These are phyloP conservation scores for Trypanosomatidae sp. DNA, from an alignment of 208 protist genomes.

Conservation along the genomic window DNA sequence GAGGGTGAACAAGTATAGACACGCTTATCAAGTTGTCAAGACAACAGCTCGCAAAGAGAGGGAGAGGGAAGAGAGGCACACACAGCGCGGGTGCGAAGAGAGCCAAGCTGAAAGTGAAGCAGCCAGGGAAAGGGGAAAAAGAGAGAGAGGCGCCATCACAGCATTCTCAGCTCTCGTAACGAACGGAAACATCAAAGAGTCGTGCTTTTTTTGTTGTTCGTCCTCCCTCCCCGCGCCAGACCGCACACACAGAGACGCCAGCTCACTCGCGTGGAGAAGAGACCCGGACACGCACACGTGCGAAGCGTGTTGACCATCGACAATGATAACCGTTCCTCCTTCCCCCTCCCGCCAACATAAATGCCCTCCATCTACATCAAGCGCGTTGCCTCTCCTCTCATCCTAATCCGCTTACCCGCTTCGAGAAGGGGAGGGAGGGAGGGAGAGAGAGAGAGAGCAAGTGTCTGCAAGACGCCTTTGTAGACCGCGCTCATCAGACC, in stretches of 20 bases:
- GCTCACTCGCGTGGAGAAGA: not conserved
- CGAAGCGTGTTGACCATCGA: not conserved
- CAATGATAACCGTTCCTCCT: not conserved
- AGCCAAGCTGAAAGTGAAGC: not conserved
- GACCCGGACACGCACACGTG: not conserved
- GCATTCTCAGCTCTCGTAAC: not conserved
- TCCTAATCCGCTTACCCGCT: not conserved
- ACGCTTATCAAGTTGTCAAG: not conserved
- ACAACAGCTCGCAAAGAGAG: not conserved
- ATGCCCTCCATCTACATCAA: not conserved
- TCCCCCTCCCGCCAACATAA: not conserved
- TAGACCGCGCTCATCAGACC: not conserved
- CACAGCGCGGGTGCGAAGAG: not conserved
- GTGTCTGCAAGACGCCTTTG: not conserved
- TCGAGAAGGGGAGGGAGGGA: not conserved
- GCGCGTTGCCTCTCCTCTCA: not conserved
- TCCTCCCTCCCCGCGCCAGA: not conserved
- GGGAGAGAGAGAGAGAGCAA: not conserved
- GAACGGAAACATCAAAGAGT: too few species aligned
- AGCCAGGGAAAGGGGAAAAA: not conserved
- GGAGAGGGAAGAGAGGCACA: not conserved
- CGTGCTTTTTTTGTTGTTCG: too few species aligned
- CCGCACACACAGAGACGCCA: not conserved
- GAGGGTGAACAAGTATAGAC: not conserved
- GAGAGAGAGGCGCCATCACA: not conserved